Conservation (phyloP, 306 rosid species). For the Glycyrrhiza uralensis region DNA sequence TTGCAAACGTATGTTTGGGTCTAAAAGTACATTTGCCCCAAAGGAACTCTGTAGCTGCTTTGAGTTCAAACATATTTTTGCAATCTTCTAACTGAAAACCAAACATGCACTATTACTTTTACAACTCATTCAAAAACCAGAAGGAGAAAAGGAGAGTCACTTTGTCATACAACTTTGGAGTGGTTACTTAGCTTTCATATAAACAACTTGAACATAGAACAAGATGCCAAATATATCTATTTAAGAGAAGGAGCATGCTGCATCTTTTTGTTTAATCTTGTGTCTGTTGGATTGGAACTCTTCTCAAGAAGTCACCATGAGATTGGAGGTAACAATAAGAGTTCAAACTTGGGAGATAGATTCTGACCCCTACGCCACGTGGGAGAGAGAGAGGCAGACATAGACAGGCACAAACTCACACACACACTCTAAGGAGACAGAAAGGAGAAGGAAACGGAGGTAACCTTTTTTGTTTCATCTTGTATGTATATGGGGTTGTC, state of each 20-base stretch:
- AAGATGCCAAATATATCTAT: slow-evolving; percentile 17
- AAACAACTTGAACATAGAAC: slow-evolving; percentile 21
- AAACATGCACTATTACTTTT: too few species aligned
- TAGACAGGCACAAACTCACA: slow-evolving; percentile 2
- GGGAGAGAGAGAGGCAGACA: slow-evolving; percentile 12
- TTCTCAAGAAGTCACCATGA: slow-evolving; percentile 33
- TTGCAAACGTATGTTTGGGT: too few species aligned
- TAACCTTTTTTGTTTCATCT: slow-evolving; percentile 82
- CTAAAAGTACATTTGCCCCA: too few species aligned
- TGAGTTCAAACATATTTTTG: too few species aligned
- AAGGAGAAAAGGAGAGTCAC: background rate
- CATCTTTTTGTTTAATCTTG: slow-evolving; percentile 40
- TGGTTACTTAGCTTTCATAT: slow-evolving; percentile 11
- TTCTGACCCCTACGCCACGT: slow-evolving; percentile 30
- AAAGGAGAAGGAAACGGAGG: slow-evolving; percentile 35
- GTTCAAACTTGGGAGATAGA: slow-evolving; percentile 28
- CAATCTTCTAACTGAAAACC: too few species aligned
- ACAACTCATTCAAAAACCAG: slow-evolving; percentile 19
- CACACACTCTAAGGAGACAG: slow-evolving; percentile 2
- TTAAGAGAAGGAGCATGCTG: slow-evolving; percentile 27
- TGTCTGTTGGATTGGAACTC: slow-evolving; percentile 16
- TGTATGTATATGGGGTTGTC: slow-evolving; percentile 66
- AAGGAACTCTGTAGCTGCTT: too few species aligned
- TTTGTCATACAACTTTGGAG: slow-evolving; percentile 20
- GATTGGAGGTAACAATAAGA: slow-evolving; percentile 12